Base-by-base conservation (phyloP, 805 yeast species). In the Blastobotrys muscicola region DNA sequence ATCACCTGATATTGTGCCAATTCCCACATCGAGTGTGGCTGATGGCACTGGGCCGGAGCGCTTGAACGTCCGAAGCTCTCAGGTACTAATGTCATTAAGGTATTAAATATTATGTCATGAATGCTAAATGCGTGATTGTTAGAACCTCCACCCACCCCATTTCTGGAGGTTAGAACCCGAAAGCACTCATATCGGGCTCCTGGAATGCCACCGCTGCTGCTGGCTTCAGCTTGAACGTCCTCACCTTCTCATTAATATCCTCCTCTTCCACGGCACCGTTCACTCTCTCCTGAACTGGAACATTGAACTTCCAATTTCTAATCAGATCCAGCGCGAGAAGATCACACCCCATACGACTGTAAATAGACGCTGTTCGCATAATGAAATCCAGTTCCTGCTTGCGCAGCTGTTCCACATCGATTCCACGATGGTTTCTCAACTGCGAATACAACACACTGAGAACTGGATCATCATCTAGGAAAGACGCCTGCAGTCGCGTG, bases 341-440 rank as follows among this genome's bases (percentile, higher is more conserved):
- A 54, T 89, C 94, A 63, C 97, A 89, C 0, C 97, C 97, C 95
- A 89, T 85, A 45, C 94, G 69, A 11, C 76, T 70, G 55, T 86
- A 84, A 48, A 86, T 80, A 32, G 72, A 66, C 6, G 83, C 71
- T 6, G 80, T 81, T 49, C 78, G 75, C 9, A 75, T 54, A 11
- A 87, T 71, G 54, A 81, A 79, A 3, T 70, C 66, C 44, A 74
- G 76, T 54, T 90, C 97, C 35, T 61, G 33, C 11, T 38, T 44
- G 26, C 13, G 23, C 29, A 10, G 33, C 8, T 26, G 36, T 35
- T 23, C 42, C 30, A 35, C 20, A 10, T 12, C 15, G 10, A 20
- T 6, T 8, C 14, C 39, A 20, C 16, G 14, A 36, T 36, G 71
- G 37, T 68, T 68, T 38, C 94, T 67, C 45, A 89, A 65, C 36